Evolutionary conservation across 768 basidiomycete species (phyloP).

Genomic region (Boletus fagicola): DNA sequence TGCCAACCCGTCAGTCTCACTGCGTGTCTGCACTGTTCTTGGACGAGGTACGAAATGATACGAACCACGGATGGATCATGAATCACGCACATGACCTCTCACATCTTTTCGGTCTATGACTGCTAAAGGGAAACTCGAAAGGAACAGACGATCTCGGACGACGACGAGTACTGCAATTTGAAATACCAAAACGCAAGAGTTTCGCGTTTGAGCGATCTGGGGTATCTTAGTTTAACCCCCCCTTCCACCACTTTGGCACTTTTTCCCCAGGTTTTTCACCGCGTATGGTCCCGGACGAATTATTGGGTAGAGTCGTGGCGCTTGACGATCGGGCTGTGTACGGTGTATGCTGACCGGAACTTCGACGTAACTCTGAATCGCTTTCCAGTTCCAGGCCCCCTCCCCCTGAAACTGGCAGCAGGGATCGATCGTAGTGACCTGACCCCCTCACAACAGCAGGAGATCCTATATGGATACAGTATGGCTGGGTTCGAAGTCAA

Average conservation of each 20-base stretch:
- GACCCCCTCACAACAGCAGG: neutral
- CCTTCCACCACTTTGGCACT: neutral
- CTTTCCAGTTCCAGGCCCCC: neutral
- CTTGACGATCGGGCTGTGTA: neutral
- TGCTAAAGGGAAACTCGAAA: neutral
- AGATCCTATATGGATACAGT: neutral
- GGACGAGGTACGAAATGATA: neutral
- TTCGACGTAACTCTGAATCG: slow-evolving; percentile 7
- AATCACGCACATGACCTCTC: neutral
- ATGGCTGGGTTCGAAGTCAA: neutral
- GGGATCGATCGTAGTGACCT: neutral
- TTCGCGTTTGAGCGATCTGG: slow-evolving; percentile 2
- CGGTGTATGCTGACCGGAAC: slow-evolving; percentile 2
- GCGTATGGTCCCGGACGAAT: neutral
- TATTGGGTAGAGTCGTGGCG: neutral
- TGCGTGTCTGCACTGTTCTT: neutral
- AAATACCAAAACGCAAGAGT: slow-evolving; percentile 21
- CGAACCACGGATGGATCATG: neutral
- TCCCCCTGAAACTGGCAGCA: neutral
- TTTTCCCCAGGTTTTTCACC: neutral
- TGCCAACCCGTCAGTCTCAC: neutral
- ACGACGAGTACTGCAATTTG: slow-evolving; percentile 8
- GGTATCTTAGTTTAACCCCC: neutral
- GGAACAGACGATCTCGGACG: neutral
- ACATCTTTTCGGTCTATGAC: neutral